These are phyloP conservation scores for Boletus rubescentipes DNA, from an alignment of 768 basidiomycete species.

Conservation along the genomic window DNA sequence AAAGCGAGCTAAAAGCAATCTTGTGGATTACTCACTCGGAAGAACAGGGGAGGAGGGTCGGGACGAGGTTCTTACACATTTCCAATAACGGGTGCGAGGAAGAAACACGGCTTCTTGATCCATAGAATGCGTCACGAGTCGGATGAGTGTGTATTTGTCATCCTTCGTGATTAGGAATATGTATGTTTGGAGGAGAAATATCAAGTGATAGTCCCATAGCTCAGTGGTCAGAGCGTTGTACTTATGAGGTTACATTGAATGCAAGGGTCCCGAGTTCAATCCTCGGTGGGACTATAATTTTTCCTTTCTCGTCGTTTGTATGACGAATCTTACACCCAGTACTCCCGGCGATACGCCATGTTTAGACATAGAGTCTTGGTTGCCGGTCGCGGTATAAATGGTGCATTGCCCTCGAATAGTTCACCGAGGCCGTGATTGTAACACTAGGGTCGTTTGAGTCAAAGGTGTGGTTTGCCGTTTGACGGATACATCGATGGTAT, in stretches of 20 bases:
- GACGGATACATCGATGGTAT: neutral
- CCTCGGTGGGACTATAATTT: slow-evolving; percentile 59
- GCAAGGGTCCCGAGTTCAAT: slow-evolving; percentile 66
- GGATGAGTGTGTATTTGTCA: too few species aligned
- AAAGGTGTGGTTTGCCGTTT: neutral
- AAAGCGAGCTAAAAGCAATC: slow-evolving; percentile 62
- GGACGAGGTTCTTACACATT: slow-evolving; percentile 62
- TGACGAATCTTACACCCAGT: neutral
- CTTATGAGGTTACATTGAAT: slow-evolving; percentile 55
- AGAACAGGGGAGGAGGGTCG: slow-evolving; percentile 74
- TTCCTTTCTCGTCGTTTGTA: slow-evolving; percentile 3
- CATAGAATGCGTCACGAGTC: too few species aligned
- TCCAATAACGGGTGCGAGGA: slow-evolving; percentile 45
- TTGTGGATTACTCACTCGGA: slow-evolving; percentile 90
- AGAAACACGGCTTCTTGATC: slow-evolving; percentile 32
- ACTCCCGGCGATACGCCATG: too few species aligned
- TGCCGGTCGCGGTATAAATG: too few species aligned
- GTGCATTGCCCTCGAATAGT: too few species aligned
- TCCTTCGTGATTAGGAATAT: neutral
- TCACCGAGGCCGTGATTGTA: neutral
- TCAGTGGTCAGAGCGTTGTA: slow-evolving; percentile 65
- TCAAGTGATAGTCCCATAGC: slow-evolving; percentile 46
- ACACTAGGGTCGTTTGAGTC: neutral
- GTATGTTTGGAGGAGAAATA: rapidly evolving
- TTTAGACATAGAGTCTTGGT: too few species aligned